Base-by-base conservation (phyloP, 2,329 filamentous ascomycete species). In the Aspergillus vadensis region DNA sequence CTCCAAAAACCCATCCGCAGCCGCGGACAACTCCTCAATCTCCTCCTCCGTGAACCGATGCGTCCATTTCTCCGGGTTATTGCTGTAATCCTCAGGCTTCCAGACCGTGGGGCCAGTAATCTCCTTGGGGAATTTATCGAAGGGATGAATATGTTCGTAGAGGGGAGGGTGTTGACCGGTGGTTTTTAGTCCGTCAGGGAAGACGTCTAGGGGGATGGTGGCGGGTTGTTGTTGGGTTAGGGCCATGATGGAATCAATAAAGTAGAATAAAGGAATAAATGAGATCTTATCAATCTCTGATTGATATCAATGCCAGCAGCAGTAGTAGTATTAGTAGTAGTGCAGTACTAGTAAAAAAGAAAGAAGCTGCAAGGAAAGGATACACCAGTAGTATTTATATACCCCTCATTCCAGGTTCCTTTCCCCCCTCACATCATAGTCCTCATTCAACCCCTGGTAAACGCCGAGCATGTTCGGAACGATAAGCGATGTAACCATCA, bases 41-140 rank as follows among this genome's bases (percentile, higher is more conserved):
- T 94, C 90, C 2, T 85, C 82, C 0, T 81, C 75, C 0, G 83
- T 88, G 72, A 93, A 91, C 7, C 78, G 78, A 76, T 92, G 90
- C 5, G 88, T 87, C 91, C 91, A 94, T 73, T 83, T 83, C 67
- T 90, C 86, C 0, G 88, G 86, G 67, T 83, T 80, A 64, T 83
- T 74, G 57, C 79, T 80, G 69, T 88, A 91, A 32, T 91, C 88
- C 30, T 86, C 83, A 5, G 84, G 82, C 57, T 83, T 81, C 91
- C 91, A 95, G 30, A 91, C 86, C 0, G 90, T 93, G 0, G 85
- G 85, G 10, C 90, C 90, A 0, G 82, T 82, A 72, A 93, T 91
- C 62, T 88, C 77, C 61, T 85, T 85, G 47, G 91, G 91, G 69
- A 93, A 94, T 15, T 83, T 82, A 0, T 83, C 80, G 73, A 91